Conservation (phyloP, 1,284 basidiomycete species). For the Cryptococcus sp. region DNA sequence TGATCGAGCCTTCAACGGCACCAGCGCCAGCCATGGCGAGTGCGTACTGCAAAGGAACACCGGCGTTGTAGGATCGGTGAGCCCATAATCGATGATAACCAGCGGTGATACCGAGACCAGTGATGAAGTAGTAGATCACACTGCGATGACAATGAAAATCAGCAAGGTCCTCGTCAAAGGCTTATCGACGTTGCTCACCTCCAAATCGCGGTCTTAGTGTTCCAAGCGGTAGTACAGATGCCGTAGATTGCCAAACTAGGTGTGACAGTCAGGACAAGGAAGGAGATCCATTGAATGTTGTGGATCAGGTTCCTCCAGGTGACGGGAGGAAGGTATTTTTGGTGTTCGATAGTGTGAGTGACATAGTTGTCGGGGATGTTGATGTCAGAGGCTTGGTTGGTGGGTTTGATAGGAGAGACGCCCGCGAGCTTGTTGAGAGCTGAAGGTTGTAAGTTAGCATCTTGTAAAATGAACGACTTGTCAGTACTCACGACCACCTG, state of each 20-base stretch:
- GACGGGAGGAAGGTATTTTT: slow-evolving; percentile 74
- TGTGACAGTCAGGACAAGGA: slow-evolving; percentile 71
- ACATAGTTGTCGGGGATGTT: slow-evolving; percentile 89
- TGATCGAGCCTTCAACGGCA: slow-evolving; percentile 86
- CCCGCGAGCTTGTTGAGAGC: slow-evolving; percentile 22
- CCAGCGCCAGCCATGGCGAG: slow-evolving; percentile 79
- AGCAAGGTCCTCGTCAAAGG: slow-evolving; percentile 1
- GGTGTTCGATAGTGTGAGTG: slow-evolving; percentile 73
- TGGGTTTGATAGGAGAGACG: slow-evolving; percentile 29
- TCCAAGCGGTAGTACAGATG: slow-evolving; percentile 62
- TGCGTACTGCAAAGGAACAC: slow-evolving; percentile 72
- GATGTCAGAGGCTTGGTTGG: slow-evolving; percentile 27
- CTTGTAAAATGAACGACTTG: too few relatives aligned
- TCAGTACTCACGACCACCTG: slow-evolving; percentile 14
- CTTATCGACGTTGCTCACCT: slow-evolving; percentile 46
- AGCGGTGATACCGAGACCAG: slow-evolving; percentile 68
- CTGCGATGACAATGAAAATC: slow-evolving; percentile 19
- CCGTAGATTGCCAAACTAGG: slow-evolving; percentile 73
- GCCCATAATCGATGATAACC: slow-evolving; percentile 94
- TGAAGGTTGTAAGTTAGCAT: slow-evolving; percentile 8
- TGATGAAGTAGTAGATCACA: slow-evolving; percentile 79
- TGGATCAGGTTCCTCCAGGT: slow-evolving; percentile 66
- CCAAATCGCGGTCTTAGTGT: slow-evolving; percentile 70
- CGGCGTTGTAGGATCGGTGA: slow-evolving; percentile 88
- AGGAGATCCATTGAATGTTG: slow-evolving; percentile 76